Evolutionary conservation across 441 rosid genomes (phyloP).

Genomic region (Daphne laureola): DNA sequence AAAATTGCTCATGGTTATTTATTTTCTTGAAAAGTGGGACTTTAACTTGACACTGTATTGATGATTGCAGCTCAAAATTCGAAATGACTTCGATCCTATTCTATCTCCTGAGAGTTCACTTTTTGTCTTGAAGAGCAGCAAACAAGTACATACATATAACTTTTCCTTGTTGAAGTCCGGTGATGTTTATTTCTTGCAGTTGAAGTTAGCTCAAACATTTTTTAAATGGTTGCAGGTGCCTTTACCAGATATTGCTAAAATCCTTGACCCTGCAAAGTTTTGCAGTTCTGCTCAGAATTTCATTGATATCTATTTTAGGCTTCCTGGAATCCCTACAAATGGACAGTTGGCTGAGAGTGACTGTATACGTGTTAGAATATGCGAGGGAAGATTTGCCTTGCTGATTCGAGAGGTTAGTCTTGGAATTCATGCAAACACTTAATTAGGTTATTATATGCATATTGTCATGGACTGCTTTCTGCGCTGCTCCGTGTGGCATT

Average conservation of each 20-base stretch:
- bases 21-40: constrained; percentile 7
- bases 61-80: constrained; percentile 78
- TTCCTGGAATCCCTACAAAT: constrained; percentile 78
- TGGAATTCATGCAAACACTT: constrained; percentile 10
- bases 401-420: constrained; percentile 86
- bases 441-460: constrained; percentile 8
- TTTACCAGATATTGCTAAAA: constrained; percentile 78
- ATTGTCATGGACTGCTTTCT: too few species aligned
- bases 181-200: constrained; percentile 14
- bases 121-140: constrained; percentile 92
- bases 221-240: constrained; percentile 51
- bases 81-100: constrained; percentile 99
- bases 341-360: constrained; percentile 86
- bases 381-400: constrained; percentile 98
- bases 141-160: constrained; percentile 49
- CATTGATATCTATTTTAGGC: constrained; percentile 81
- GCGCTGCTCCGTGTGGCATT: too few species aligned
- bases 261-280: constrained; percentile 72
- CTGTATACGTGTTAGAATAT: constrained; percentile 93
- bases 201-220: constrained; percentile 10
- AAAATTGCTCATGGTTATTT: background rate
- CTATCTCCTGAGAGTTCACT: constrained; percentile 99
- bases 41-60: constrained; percentile 13
- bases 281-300: constrained; percentile 95
- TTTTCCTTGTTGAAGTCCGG: constrained; percentile 14